phyloP scores from a whole-genome alignment of 352 stramenopile species.

The Phytophthora tentaculata region DNA sequence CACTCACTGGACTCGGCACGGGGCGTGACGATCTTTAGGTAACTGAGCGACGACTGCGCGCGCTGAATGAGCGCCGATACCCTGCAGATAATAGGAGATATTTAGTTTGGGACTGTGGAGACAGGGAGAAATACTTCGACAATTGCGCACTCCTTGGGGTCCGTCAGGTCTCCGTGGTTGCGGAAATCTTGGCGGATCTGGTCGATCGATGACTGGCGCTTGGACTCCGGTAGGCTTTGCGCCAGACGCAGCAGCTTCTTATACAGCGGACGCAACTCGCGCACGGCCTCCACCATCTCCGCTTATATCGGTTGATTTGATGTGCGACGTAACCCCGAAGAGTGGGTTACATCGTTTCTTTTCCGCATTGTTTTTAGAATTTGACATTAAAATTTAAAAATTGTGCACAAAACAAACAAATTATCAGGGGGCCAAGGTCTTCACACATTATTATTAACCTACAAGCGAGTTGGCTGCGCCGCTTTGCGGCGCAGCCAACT shows the following conservation, averaged over 20 bases:
- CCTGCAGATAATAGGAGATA: slow-evolving; percentile 33
- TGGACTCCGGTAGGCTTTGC: slow-evolving; percentile 72
- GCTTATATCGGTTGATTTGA: too few species aligned
- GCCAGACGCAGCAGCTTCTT: slow-evolving; percentile 86
- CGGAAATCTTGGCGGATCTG: slow-evolving; percentile 86
- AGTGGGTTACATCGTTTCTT: too few species aligned
- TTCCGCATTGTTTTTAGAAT: too few species aligned
- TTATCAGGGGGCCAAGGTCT: too few species aligned
- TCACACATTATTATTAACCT: too few species aligned
- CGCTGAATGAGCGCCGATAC: slow-evolving; percentile 72
- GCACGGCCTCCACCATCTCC: slow-evolving; percentile 34
- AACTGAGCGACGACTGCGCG: slow-evolving; percentile 83
- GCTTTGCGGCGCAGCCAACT: too few species aligned
- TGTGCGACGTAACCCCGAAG: background rate
- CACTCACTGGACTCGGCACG: slow-evolving; percentile 57
- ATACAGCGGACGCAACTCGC: slow-evolving; percentile 77
- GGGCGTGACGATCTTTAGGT: slow-evolving; percentile 88
- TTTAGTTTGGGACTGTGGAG: slow-evolving; percentile 2
- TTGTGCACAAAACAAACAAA: too few species aligned
- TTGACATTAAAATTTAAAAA: too few species aligned
- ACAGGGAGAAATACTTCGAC: background rate
- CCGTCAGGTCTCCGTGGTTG: slow-evolving; percentile 54
- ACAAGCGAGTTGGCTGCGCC: too few species aligned
- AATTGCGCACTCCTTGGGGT: slow-evolving; percentile 68
- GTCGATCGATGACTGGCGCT: slow-evolving; percentile 66